Base-by-base conservation (phyloP, 2,329 filamentous ascomycete genomes). In the Amesomyces nigricolor region DNA sequence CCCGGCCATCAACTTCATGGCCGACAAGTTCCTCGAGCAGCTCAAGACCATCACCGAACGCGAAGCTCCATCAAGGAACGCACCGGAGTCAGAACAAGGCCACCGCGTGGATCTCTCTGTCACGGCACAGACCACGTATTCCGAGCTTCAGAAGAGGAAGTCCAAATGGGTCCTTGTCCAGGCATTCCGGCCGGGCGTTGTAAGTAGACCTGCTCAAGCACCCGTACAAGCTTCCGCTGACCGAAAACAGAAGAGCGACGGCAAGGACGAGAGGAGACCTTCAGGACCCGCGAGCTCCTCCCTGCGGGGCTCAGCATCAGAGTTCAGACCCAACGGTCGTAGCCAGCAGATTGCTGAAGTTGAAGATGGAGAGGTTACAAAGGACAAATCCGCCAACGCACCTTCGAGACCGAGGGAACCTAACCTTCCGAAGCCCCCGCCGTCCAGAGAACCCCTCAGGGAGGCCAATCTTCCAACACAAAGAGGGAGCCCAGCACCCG, bases 1-100 rank as follows among this genome's bases (percentile, higher is more conserved):
- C 77, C 95, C 94, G 4, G 87, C 86, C 14, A 83, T 97, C 56
- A 90, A 95, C 66, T 94, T 90, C 70, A 92, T 95, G 79, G 94
- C 89, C 35, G 78, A 76, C 39, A 79, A 81, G 62, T 83, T 86
- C 58, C 78, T 80, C 32, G 75, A 79, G 37, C 78, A 88, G 62
- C 76, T 89, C 17, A 81, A 84, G 61, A 78, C 76, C n/a, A 84
- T 91, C 54, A 78, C 81, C 19, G 78, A 80, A 44, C 76, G 87
- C 58, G 83, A 86, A 65, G 72, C 74, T 6, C 75, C 76, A 5
- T 70, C 75, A 14, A 81, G 80, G 64, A 68, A 69, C 16, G 72
- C 72, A 1, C 62, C 68, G 1, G 64, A 65, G 3, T 61, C 64
- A n/a, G 75, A 75, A 60, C 76, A 80, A 50, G 81, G 82, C 40